Evolutionary conservation across 345 rosid species (phyloP), one percentile per base, ranked within the genome.

Genomic region (Populus euphratica): DNA sequence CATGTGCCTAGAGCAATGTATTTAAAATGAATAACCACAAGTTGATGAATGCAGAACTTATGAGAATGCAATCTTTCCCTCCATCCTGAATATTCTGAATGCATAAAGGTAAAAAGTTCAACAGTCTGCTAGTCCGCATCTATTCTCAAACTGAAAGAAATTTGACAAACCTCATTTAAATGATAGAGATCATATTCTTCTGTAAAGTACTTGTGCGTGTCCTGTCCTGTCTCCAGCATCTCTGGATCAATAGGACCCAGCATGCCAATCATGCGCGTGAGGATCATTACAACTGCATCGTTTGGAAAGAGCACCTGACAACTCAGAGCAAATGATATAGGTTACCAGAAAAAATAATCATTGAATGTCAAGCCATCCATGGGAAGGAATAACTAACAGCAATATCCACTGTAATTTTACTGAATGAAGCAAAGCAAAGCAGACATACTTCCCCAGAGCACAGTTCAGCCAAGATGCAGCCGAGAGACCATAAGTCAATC

Each of bases 401-500:
- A 18, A 12, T 17, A 63, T 54, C 52, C 12, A 50, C 54, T 73
- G 68, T 25, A 43, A 59, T 61, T 36, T 59, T 59, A 59, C 25
- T 10, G 6, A 65, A 65, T 59, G 52, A 50, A 65, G 21, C 61
- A 65, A 75, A 27, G 67, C 27, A 2, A 67, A 80, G 72, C 21
- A 9, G 59, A 78, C 93, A 43, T 90, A 96, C 99, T 83, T 93
- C 96, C 16, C 97, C 97, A 29, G 99, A 90, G 82, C 87, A 92
- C 2, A 96, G 97, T 83, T 96, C 98, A 0, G 97, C 97, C 70
- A 96, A 85, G 77, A 96, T 92, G 83, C 99, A 96, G 41, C 99
- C 97, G 5, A 96, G 91, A 68, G 99, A 96, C 99, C 98, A 96
- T 23, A 96, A 43, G 81, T 96, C 99, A 16, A 96, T 93, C 86